These are phyloP conservation scores for Albizia julibrissin DNA, from an alignment of 306 rosid genomes.

Conservation along the genomic window DNA sequence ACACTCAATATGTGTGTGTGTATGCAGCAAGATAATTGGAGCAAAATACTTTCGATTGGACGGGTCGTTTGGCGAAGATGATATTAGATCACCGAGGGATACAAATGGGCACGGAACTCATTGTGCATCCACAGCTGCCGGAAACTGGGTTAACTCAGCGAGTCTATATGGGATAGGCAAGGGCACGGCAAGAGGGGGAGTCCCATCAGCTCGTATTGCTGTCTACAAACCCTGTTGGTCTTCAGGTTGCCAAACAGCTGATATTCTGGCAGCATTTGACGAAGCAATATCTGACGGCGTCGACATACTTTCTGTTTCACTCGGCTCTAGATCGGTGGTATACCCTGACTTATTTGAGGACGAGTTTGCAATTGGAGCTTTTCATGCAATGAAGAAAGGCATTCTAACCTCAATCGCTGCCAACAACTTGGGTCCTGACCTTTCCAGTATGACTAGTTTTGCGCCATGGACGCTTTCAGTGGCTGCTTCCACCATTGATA, in stretches of 20 bases:
- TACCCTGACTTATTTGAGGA: conserved; percentile 13
- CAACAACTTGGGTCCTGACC: no score
- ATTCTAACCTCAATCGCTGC: conserved; percentile 28
- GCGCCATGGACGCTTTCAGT: no score
- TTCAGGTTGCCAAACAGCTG: neutral
- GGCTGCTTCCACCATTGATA: no score
- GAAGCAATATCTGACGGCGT: conserved; percentile 57
- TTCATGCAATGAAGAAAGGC: conserved; percentile 46
- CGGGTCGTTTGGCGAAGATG: neutral
- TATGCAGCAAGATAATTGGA: conserved; percentile 49
- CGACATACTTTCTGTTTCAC: conserved; percentile 47
- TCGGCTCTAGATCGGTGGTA: neutral
- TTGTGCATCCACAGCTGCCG: conserved; percentile 49
- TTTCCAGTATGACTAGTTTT: no score
- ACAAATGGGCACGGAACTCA: conserved; percentile 49
- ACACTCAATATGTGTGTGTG: neutral
- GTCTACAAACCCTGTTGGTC: conserved; percentile 29
- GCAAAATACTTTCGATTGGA: conserved; percentile 36
- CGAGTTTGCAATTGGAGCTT: conserved; percentile 44
- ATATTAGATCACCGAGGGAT: conserved; percentile 43
- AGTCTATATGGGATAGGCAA: conserved; percentile 30
- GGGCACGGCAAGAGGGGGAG: conserved; percentile 7
- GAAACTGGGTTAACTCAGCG: conserved; percentile 34
- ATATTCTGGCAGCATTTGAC: conserved; percentile 41
- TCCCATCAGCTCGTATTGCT: conserved; percentile 32